A percentile compares a stretch with the other conserved stretches of the same genome.
Evolutionary conservation across 2,329 filamentous ascomycete genomes (phyloP).

Genomic region (Botrytis elliptica): DNA sequence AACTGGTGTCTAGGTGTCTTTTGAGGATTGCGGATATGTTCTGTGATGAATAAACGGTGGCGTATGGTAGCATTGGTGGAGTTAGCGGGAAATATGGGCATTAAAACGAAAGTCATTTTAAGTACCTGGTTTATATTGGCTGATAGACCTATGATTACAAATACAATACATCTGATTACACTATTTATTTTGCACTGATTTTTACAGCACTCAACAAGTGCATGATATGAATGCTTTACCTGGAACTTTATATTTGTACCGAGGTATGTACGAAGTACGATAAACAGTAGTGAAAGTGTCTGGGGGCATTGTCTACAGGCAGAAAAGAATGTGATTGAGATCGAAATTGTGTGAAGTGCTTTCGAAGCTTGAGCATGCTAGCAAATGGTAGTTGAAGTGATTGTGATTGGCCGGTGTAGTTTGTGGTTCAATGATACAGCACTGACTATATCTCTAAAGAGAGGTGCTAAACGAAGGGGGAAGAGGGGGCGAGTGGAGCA

Average conservation of each 20-base stretch:
- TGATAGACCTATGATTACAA: conserved; percentile 37
- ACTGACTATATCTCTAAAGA: not conserved
- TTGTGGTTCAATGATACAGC: not conserved
- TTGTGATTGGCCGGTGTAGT: not conserved
- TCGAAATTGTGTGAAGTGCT: not conserved
- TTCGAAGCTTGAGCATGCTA: not conserved
- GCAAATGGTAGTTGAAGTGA: not conserved
- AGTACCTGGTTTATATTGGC: conserved; percentile 36
- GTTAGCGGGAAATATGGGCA: conserved; percentile 37
- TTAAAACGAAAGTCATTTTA: conserved; percentile 33
- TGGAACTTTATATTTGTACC: not conserved
- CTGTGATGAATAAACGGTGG: conserved; percentile 36
- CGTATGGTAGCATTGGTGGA: conserved; percentile 41
- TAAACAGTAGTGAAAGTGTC: not conserved
- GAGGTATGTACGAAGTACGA: not conserved
- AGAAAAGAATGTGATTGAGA: not conserved
- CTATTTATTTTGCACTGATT: not conserved
- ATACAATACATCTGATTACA: conserved; percentile 24
- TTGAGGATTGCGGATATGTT: conserved; percentile 26
- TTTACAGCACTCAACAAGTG: not conserved
- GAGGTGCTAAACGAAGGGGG: not conserved
- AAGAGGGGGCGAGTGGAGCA: not conserved
- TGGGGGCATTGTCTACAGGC: not conserved
- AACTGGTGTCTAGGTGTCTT: conserved; percentile 39
- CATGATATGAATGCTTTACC: not conserved